Percentiles rank a stretch among this genome's conserved stretches.
These are phyloP conservation scores for Delitschia confertaspora DNA, from an alignment of 495 filamentous ascomycete species.

Conservation along the genomic window DNA sequence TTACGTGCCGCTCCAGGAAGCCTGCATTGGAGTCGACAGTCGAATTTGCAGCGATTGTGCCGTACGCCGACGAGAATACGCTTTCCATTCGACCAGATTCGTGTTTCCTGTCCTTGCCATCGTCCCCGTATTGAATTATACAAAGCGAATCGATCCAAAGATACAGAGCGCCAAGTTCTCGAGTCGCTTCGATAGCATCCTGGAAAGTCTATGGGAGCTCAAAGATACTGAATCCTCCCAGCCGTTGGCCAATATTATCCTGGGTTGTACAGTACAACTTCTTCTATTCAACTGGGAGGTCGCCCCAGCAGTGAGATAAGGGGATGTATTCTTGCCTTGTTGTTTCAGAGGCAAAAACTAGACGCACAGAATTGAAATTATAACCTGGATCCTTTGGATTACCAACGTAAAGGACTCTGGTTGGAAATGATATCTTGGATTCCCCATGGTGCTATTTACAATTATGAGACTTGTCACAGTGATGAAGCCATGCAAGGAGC, in stretches of 20 bases:
- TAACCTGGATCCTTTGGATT: too few species aligned
- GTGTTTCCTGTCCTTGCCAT: constrained; percentile 13
- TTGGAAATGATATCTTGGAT: neutral
- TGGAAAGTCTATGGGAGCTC: constrained; percentile 1
- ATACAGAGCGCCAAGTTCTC: neutral
- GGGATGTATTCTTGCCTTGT: constrained; percentile 1
- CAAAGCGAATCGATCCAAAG: constrained; percentile 5
- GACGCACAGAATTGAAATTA: neutral
- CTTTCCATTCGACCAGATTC: constrained; percentile 18
- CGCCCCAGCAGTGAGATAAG: constrained; percentile 1
- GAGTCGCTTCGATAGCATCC: constrained; percentile 1
- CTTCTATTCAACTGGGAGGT: neutral
- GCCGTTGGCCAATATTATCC: neutral
- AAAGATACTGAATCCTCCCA: neutral
- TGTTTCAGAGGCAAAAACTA: neutral
- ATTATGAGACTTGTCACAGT: neutral
- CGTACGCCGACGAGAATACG: constrained; percentile 20
- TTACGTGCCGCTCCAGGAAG: constrained; percentile 7
- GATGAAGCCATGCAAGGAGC: constrained; percentile 1
- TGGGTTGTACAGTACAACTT: neutral
- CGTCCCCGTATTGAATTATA: constrained; percentile 10
- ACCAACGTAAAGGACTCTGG: constrained; percentile 3
- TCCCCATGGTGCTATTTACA: neutral
- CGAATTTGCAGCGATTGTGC: constrained; percentile 17
- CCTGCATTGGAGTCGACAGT: constrained; percentile 10